Percentiles rank a stretch among this genome's conserved stretches.
phyloP scores from a whole-genome alignment of 2,329 filamentous ascomycete species.

The Xylariaceae sp. region DNA sequence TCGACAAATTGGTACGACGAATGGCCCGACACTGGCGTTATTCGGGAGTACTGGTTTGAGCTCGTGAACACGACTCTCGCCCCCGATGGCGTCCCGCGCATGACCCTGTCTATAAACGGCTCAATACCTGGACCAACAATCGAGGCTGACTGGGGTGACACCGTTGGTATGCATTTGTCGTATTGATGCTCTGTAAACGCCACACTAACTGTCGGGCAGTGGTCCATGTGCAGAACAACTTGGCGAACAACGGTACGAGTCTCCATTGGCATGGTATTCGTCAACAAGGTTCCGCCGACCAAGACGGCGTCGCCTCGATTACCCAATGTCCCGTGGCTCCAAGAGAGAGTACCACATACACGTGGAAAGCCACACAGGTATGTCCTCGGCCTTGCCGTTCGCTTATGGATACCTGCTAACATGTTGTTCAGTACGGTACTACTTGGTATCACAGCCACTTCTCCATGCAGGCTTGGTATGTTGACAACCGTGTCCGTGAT shows the following conservation, averaged over 20 bases:
- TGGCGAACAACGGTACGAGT: slow-evolving; percentile 50
- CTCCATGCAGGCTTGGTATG: slow-evolving; percentile 34
- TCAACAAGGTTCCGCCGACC: slow-evolving; percentile 46
- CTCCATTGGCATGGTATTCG: slow-evolving; percentile 61
- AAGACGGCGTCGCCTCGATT: slow-evolving; percentile 50
- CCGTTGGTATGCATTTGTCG: slow-evolving; percentile 11
- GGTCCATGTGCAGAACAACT: slow-evolving; percentile 51
- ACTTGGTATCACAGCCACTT: slow-evolving; percentile 60
- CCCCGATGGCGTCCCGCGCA: slow-evolving; percentile 43
- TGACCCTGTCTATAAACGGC: slow-evolving; percentile 48
- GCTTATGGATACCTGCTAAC: slow-evolving; percentile 8
- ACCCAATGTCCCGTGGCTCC: slow-evolving; percentile 49
- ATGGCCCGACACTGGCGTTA: slow-evolving; percentile 44
- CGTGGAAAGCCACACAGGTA: slow-evolving; percentile 43
- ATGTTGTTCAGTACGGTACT: slow-evolving; percentile 42
- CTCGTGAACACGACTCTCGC: slow-evolving; percentile 36
- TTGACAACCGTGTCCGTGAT: neutral
- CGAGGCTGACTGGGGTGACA: slow-evolving; percentile 43
- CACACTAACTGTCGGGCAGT: slow-evolving; percentile 31
- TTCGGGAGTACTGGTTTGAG: slow-evolving; percentile 45
- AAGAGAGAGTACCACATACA: slow-evolving; percentile 49
- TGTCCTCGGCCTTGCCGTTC: neutral
- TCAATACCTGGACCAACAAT: slow-evolving; percentile 56
- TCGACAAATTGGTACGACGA: slow-evolving; percentile 42
- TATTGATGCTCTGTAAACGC: neutral